A percentile compares a stretch with the other conserved stretches of the same genome.
phyloP scores from a whole-genome alignment of 1,284 basidiomycete genomes.

The Trichosporon coremiiforme region DNA sequence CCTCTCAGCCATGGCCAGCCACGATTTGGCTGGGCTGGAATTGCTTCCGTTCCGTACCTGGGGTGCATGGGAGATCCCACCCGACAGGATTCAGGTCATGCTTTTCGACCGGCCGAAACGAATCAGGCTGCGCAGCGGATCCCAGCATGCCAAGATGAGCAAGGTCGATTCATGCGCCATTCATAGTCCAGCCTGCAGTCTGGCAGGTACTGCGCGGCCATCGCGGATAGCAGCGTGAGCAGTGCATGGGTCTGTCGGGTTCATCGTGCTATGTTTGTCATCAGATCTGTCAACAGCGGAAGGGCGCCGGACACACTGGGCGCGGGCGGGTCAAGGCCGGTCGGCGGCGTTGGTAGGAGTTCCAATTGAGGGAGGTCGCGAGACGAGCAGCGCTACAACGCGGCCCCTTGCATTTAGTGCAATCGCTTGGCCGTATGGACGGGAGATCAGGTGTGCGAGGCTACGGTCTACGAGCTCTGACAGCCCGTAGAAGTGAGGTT shows the following conservation, averaged over 20 bases:
- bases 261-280: background rate
- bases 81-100: background rate
- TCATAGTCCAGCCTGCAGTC: background rate
- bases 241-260: background rate
- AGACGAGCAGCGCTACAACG: background rate
- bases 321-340: too few relatives aligned
- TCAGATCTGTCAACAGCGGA: background rate
- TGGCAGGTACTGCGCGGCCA: background rate
- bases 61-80: background rate
- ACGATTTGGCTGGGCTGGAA: background rate
- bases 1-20: constrained; percentile 5
- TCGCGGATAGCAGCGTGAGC: background rate
- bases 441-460: background rate
- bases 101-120: background rate
- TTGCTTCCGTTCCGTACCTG: background rate
- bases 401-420: constrained; percentile 1
- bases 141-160: background rate
- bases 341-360: background rate
- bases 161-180: background rate
- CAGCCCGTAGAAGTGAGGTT: background rate
- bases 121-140: background rate
- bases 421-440: background rate
- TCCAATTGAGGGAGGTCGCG: background rate
- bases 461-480: background rate
- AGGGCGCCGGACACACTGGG: background rate